A percentile compares a stretch with the other conserved stretches of the same genome.
Conservation (phyloP, 2,329 filamentous ascomycete species). For the Ophiocordyceps robertsii region DNA sequence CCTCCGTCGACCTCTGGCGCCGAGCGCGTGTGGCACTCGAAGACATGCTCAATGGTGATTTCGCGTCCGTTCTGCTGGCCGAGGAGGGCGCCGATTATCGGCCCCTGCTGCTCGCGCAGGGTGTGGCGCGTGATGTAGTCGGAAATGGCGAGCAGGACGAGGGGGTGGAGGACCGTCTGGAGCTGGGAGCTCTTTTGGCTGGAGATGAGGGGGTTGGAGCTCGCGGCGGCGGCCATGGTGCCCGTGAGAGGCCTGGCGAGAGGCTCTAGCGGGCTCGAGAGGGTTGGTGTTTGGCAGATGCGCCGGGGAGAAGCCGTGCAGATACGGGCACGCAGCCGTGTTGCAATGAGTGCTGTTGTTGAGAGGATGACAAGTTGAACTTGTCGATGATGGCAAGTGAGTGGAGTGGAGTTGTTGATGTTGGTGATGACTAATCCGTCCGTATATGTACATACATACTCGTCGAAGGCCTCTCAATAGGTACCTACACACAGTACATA, state of each 20-base stretch:
- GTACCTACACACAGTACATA: no score
- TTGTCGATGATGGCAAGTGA: no score
- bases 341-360: no score
- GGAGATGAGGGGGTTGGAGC: slow-evolving; percentile 47
- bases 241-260: background rate
- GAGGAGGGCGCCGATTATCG: slow-evolving; percentile 75
- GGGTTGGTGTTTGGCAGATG: no score
- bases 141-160: slow-evolving; percentile 90
- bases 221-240: slow-evolving; percentile 34
- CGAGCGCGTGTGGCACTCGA: slow-evolving; percentile 55
- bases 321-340: no score
- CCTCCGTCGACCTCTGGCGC: slow-evolving; percentile 35
- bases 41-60: slow-evolving; percentile 85
- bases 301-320: no score
- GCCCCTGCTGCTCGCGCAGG: slow-evolving; percentile 59
- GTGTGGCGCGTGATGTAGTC: slow-evolving; percentile 92
- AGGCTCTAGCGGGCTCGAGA: background rate
- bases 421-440: no score
- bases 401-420: no score
- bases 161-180: slow-evolving; percentile 75
- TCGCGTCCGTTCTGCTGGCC: slow-evolving; percentile 85
- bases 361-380: no score
- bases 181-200: slow-evolving; percentile 58
- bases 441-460: no score
- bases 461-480: no score